A percentile compares a stretch with the other conserved stretches of the same genome.
Conservation (phyloP, 371 early-diverging fungal species). For the Mortierella sp. region DNA sequence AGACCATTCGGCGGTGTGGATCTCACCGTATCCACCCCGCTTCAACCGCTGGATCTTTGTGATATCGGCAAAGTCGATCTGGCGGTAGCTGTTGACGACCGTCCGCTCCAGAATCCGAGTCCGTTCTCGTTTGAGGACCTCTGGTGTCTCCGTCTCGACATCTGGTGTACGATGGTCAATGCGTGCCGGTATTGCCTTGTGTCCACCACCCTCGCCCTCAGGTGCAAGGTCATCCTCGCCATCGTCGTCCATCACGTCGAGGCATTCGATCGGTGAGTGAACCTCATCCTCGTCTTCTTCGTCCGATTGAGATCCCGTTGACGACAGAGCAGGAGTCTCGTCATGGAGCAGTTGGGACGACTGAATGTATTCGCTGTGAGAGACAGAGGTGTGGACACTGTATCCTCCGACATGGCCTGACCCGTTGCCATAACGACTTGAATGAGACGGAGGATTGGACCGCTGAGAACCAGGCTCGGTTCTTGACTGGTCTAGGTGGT, state of each 20-base stretch:
- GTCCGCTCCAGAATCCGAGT: conserved; percentile 43
- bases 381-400: conserved; percentile 18
- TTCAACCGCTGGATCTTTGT: conserved; percentile 40
- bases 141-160: conserved; percentile 39
- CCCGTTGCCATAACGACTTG: neutral
- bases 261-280: conserved; percentile 19
- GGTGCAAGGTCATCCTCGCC: conserved; percentile 6
- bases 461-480: neutral
- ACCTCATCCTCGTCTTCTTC: conserved; percentile 42
- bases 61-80: conserved; percentile 46
- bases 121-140: conserved; percentile 47
- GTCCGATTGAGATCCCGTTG: conserved; percentile 43
- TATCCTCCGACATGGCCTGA: conserved; percentile 13
- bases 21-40: conserved; percentile 53
- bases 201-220: neutral
- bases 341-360: conserved; percentile 30
- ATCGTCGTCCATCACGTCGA: conserved; percentile 19
- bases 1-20: conserved; percentile 55
- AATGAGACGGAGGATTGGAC: neutral
- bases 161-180: conserved; percentile 14
- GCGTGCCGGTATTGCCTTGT: neutral
- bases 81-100: conserved; percentile 31
- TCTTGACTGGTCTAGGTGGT: conserved; percentile 10
- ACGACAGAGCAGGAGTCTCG: conserved; percentile 39
- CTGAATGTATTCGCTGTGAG: conserved; percentile 20